Conservation (phyloP, 2,329 filamentous ascomycete species). For the Fusarium sp. region DNA sequence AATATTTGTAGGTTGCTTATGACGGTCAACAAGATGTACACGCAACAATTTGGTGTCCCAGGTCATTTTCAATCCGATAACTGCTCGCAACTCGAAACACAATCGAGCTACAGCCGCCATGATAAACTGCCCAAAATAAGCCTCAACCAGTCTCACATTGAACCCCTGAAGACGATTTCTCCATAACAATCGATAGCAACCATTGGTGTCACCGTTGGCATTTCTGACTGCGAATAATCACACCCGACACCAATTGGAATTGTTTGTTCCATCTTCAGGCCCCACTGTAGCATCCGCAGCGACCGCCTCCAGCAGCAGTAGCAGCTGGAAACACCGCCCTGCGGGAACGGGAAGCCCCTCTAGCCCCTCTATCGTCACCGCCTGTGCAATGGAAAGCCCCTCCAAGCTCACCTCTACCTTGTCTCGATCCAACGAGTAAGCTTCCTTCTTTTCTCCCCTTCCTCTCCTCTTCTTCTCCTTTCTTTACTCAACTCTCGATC, state of each 20-base stretch:
- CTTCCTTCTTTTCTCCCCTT: conserved; percentile 33
- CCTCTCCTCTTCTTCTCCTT: conserved; percentile 33
- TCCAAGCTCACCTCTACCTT: conserved; percentile 43
- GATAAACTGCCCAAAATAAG: conserved; percentile 32
- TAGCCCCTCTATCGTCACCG: conserved; percentile 50
- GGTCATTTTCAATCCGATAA: not conserved
- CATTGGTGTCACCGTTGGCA: conserved; percentile 26
- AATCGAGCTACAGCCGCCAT: conserved; percentile 22
- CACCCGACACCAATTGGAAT: conserved; percentile 6
- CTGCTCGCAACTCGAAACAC: conserved; percentile 12
- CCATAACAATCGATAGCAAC: conserved; percentile 23
- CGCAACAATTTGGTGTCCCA: not conserved
- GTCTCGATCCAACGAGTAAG: conserved; percentile 41
- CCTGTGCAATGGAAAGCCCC: conserved; percentile 37
- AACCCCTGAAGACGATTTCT: conserved; percentile 36
- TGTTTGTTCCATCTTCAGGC: not conserved
- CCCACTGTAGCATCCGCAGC: conserved; percentile 31
- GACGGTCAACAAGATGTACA: not conserved
- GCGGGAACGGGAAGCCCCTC: conserved; percentile 50
- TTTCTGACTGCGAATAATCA: conserved; percentile 9
- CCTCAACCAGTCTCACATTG: conserved; percentile 28
- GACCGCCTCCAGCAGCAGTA: conserved; percentile 25
- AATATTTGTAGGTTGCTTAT: not conserved
- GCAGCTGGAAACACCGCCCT: conserved; percentile 41
- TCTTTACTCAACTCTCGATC: conserved; percentile 23